These are phyloP conservation scores for Agapanthus africanus DNA, from an alignment of 106 monocot species.

Conservation along the genomic window DNA sequence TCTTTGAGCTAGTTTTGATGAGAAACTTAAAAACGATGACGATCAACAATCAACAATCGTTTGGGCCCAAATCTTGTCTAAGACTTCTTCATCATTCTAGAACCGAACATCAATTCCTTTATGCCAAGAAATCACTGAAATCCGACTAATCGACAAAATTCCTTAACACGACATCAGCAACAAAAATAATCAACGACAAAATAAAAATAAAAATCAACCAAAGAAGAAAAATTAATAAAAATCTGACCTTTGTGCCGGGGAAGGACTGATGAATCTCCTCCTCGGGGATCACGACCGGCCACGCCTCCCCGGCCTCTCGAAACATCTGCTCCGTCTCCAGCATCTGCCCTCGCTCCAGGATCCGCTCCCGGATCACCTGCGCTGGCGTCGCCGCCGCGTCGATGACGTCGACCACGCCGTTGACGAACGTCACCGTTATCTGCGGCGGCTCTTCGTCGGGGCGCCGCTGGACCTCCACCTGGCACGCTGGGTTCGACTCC, in stretches of 20 bases:
- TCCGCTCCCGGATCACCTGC: conserved; percentile 59
- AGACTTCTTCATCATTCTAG: no score
- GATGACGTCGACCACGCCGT: conserved; percentile 78
- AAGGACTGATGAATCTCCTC: conserved; percentile 58
- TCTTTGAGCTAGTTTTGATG: no score
- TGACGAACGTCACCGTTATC: conserved; percentile 79
- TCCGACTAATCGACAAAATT: no score
- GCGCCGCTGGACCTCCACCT: conserved; percentile 56
- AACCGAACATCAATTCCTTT: no score
- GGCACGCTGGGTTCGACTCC: conserved; percentile 81
- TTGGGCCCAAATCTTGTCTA: no score
- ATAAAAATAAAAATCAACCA: no score
- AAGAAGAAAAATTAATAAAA: no score
- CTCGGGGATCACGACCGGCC: conserved; percentile 87
- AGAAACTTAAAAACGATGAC: no score
- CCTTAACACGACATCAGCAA: no score
- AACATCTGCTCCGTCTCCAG: conserved; percentile 99
- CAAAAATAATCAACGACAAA: no score
- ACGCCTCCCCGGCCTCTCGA: conserved; percentile 77
- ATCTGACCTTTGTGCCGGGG: conserved; percentile 79
- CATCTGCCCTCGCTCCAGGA: conserved; percentile 60
- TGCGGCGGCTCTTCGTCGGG: conserved; percentile 62
- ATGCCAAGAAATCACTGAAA: no score
- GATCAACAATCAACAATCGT: no score
- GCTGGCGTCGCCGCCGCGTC: conserved; percentile 62